A percentile compares a stretch with the other conserved stretches of the same genome.
Evolutionary conservation across 345 rosid species (phyloP).

Genomic region (Pistacia vera): DNA sequence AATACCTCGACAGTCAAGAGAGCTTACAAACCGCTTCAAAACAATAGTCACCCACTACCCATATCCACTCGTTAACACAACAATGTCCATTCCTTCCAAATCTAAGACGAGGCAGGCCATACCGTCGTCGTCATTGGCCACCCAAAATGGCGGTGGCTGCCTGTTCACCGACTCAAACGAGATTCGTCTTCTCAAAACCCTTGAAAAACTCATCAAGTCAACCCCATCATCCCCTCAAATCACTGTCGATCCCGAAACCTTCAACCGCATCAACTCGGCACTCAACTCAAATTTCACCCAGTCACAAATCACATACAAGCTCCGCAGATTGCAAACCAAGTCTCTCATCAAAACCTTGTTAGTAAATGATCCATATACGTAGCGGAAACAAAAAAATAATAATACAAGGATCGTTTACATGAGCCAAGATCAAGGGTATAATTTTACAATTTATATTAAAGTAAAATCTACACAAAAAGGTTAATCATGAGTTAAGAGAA

Average conservation of each 20-base stretch:
- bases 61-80: too few species aligned
- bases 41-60: too few species aligned
- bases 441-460: too few species aligned
- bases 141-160: conserved; percentile 7
- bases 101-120: neutral
- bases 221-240: neutral
- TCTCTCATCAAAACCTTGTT: conserved; percentile 16
- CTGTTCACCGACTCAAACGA: conserved; percentile 32
- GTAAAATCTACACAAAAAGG: too few species aligned
- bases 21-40: too few species aligned
- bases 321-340: conserved; percentile 31
- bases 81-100: neutral
- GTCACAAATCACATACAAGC: conserved; percentile 31
- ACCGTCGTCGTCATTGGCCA: neutral
- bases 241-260: conserved; percentile 11
- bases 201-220: conserved; percentile 11
- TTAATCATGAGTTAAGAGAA: too few species aligned
- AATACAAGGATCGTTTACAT: too few species aligned
- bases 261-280: conserved; percentile 22
- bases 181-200: conserved; percentile 32
- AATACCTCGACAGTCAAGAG: too few species aligned
- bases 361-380: too few species aligned
- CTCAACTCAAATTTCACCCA: conserved; percentile 29
- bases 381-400: too few species aligned
- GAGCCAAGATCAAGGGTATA: too few species aligned